phyloP scores from a whole-genome alignment of 1,284 basidiomycete species.

The Ceratobasidium sp. region DNA sequence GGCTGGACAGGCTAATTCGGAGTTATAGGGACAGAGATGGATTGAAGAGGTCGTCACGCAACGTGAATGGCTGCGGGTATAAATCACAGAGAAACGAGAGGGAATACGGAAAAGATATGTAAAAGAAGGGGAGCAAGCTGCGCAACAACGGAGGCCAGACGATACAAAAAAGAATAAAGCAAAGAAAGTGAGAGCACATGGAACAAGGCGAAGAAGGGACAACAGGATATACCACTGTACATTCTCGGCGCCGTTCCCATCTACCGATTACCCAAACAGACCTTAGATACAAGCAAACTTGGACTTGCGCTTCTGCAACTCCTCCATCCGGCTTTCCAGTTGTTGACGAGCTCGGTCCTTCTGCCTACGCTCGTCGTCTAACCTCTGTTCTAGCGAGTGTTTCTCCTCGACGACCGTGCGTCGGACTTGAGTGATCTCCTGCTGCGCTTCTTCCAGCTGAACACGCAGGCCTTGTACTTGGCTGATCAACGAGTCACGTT shows the following conservation, averaged over 20 bases:
- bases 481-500: conserved; percentile 76
- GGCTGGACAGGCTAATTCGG: background rate
- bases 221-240: conserved; percentile 38
- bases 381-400: conserved; percentile 78
- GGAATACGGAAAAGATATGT: conserved; percentile 46
- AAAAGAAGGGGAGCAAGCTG: conserved; percentile 46
- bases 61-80: conserved; percentile 36
- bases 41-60: conserved; percentile 46
- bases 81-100: conserved; percentile 45
- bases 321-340: conserved; percentile 85
- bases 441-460: conserved; percentile 78
- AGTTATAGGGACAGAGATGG: conserved; percentile 42
- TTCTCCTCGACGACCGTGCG: conserved; percentile 85
- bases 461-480: conserved; percentile 73
- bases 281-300: conserved; percentile 64
- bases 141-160: conserved; percentile 34
- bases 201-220: conserved; percentile 19
- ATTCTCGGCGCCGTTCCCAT: conserved; percentile 38
- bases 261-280: conserved; percentile 25
- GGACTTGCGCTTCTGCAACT: conserved; percentile 81
- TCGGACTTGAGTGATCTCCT: conserved; percentile 79
- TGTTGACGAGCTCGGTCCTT: conserved; percentile 86
- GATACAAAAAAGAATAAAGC: conserved; percentile 40
- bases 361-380: conserved; percentile 83
- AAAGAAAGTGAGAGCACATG: conserved; percentile 60